Evolutionary conservation across 2,329 filamentous ascomycete genomes (phyloP).

Genomic region (Penicillium polonicum): DNA sequence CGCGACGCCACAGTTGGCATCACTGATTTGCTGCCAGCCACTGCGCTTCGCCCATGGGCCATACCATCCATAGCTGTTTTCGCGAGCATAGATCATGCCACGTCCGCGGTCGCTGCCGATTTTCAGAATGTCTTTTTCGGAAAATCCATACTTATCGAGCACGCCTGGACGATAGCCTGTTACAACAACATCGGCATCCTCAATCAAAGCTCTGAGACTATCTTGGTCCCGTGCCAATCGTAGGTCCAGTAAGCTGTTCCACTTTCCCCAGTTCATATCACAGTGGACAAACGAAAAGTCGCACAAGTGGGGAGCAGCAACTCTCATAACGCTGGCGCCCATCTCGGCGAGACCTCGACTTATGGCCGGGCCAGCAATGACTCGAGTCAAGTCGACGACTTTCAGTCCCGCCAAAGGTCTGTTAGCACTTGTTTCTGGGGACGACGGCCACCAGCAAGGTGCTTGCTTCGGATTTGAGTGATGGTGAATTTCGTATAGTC

Average conservation of each 20-base stretch:
- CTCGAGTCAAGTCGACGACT: constrained; percentile 49
- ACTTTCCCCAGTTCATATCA: constrained; percentile 71
- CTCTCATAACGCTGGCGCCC: constrained; percentile 38
- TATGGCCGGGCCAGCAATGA: constrained; percentile 52
- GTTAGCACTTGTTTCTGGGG: too few species aligned
- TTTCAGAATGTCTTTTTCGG: constrained; percentile 54
- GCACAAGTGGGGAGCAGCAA: constrained; percentile 66
- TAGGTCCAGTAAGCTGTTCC: constrained; percentile 64
- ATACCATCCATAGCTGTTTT: constrained; percentile 68
- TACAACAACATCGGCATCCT: constrained; percentile 63
- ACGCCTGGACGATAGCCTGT: constrained; percentile 70
- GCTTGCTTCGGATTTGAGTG: too few species aligned
- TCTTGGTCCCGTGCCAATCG: constrained; percentile 52
- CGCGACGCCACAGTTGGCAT: not conserved
- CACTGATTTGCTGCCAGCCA: constrained; percentile 66
- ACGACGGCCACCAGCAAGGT: too few species aligned
- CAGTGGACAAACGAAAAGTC: constrained; percentile 73
- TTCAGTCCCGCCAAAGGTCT: constrained; percentile 31
- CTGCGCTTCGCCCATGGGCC: constrained; percentile 63
- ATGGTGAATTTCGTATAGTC: too few species aligned
- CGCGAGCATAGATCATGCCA: constrained; percentile 66
- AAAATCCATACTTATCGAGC: constrained; percentile 63
- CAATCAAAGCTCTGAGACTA: constrained; percentile 59
- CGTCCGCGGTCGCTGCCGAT: constrained; percentile 56
- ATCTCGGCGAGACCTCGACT: constrained; percentile 45